Evolutionary conservation across 768 basidiomycete species (phyloP).

Genomic region (Gloeopeniophorella convolvens): DNA sequence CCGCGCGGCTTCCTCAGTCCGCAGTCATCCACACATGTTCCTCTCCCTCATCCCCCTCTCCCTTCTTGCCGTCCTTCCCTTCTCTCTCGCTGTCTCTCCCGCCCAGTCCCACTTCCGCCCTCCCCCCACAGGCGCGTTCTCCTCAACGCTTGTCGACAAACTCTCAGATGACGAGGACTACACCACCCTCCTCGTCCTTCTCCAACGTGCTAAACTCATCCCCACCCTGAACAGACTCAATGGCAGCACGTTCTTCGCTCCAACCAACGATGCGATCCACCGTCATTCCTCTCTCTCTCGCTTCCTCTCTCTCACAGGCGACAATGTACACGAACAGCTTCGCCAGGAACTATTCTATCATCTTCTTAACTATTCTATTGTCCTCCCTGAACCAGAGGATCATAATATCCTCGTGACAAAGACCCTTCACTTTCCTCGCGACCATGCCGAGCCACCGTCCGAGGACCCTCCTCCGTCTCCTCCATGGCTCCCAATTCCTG

Average conservation of each 20-base stretch:
- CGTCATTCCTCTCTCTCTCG: constrained; percentile 37
- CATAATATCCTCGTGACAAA: constrained; percentile 37
- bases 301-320: constrained; percentile 40
- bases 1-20: background rate
- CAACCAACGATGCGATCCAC: constrained; percentile 86
- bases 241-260: constrained; percentile 84
- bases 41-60: background rate
- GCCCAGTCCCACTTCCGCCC: constrained; percentile 30
- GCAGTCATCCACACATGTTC: constrained; percentile 8
- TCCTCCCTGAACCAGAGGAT: constrained; percentile 37
- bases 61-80: constrained; percentile 28
- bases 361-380: constrained; percentile 74
- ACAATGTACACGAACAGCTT: constrained; percentile 79
- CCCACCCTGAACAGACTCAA: constrained; percentile 88
- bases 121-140: constrained; percentile 25
- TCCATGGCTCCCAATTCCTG: constrained; percentile 82
- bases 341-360: constrained; percentile 95
- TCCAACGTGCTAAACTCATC: constrained; percentile 82
- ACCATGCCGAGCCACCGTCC: constrained; percentile 52
- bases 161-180: constrained; percentile 75
- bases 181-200: constrained; percentile 60
- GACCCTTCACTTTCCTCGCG: constrained; percentile 70
- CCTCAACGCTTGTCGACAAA: constrained; percentile 69
- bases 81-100: constrained; percentile 34
- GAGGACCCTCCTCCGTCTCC: constrained; percentile 64